Conservation (phyloP, 139 green algal genomes). For the Pycnococcus provasolii region DNA sequence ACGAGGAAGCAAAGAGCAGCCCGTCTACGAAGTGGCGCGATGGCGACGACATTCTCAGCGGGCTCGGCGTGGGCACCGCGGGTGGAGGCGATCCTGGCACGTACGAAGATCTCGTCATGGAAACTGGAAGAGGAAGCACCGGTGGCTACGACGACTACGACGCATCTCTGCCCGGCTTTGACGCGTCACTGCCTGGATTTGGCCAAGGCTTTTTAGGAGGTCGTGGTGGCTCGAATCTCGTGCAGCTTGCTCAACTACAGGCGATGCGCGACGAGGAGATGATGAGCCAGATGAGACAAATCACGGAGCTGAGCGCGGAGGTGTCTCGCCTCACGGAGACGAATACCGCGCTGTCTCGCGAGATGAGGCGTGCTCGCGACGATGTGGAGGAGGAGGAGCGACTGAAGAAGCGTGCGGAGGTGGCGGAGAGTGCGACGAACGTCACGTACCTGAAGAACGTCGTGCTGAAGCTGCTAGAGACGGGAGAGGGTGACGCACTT, state of each 20-base stretch:
- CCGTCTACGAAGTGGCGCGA: no score
- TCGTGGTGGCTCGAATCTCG: no score
- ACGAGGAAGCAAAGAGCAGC: no score
- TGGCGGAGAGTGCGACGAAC: slow-evolving; percentile 17
- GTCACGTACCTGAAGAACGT: slow-evolving; percentile 45
- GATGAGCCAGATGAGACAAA: slow-evolving; percentile 15
- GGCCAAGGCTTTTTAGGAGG: no score
- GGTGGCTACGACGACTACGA: no score
- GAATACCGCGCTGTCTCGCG: not conserved
- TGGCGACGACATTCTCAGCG: no score
- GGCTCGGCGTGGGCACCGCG: no score
- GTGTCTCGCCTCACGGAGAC: not conserved
- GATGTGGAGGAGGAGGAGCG: slow-evolving; percentile 27
- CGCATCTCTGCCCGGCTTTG: no score
- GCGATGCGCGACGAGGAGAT: slow-evolving; percentile 31
- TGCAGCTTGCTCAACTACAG: slow-evolving; percentile 25
- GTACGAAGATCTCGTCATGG: no score
- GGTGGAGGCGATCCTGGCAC: no score
- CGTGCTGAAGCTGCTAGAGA: slow-evolving; percentile 34
- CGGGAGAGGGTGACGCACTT: not conserved
- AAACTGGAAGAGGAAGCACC: no score
- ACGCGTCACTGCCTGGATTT: no score
- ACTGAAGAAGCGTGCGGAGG: slow-evolving; percentile 25
- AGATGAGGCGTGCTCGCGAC: not conserved
- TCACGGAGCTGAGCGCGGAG: slow-evolving; percentile 26